Evolutionary conservation across 2,329 filamentous ascomycete genomes (phyloP).

Genomic region (Trichophyton mentagrophytes): DNA sequence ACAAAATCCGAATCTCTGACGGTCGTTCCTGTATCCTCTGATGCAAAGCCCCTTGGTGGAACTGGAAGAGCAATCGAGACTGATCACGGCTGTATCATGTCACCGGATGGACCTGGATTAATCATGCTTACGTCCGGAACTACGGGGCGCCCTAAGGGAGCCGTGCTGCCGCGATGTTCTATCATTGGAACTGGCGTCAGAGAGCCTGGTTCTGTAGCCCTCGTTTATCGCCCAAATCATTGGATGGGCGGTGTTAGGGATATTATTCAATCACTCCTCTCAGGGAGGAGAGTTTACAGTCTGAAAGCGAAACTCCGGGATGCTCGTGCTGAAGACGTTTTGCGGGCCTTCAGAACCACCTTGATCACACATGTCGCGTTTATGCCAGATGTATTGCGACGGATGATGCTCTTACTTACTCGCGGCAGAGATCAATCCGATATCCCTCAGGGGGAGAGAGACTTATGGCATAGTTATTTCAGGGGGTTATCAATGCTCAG

Average conservation of each 20-base stretch:
- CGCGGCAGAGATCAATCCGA: background rate
- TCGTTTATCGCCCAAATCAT: conserved; percentile 1
- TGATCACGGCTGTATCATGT: background rate
- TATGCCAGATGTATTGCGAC: background rate
- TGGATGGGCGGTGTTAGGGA: conserved; percentile 7
- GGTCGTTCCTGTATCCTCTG: background rate
- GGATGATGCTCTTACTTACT: background rate
- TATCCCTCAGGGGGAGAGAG: background rate
- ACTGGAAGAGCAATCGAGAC: background rate
- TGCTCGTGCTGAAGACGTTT: background rate
- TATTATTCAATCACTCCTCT: background rate
- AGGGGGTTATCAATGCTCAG: background rate
- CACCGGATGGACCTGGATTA: conserved; percentile 11
- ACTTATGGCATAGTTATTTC: background rate
- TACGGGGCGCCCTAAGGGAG: conserved; percentile 34
- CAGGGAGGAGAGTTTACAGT: conserved; percentile 4
- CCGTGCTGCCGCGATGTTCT: conserved; percentile 18
- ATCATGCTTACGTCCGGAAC: conserved; percentile 38
- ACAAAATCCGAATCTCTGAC: background rate
- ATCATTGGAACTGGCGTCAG: background rate
- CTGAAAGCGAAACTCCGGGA: background rate
- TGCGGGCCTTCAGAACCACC: background rate
- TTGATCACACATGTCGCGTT: background rate
- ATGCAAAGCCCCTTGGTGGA: background rate
- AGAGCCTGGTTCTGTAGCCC: background rate